phyloP scores from a whole-genome alignment of 495 filamentous ascomycete genomes.

The Pyronema domesticum region DNA sequence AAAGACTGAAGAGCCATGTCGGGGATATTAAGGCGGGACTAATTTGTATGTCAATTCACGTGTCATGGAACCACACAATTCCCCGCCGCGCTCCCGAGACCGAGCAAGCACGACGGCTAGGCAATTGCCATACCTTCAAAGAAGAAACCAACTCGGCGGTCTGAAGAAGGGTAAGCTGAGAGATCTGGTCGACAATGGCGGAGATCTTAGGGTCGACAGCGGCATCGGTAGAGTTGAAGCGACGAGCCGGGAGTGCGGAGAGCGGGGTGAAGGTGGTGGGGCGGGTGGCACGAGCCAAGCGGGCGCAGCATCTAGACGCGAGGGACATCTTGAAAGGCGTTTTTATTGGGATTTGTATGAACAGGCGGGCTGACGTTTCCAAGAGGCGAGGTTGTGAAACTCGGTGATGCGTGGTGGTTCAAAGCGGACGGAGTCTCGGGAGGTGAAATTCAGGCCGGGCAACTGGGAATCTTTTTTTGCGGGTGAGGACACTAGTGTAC shows the following conservation, averaged over 20 bases:
- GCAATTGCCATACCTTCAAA: conserved; percentile 52
- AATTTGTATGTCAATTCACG: neutral
- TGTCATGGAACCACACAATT: neutral
- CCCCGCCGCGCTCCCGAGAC: neutral
- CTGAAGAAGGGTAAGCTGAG: conserved; percentile 90
- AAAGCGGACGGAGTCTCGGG: no score
- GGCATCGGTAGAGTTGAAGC: conserved; percentile 59
- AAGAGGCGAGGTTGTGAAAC: no score
- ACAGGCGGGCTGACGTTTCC: neutral
- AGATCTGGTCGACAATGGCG: conserved; percentile 92
- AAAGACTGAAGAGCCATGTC: conserved; percentile 87
- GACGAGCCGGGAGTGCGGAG: conserved; percentile 22
- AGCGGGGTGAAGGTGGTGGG: conserved; percentile 27
- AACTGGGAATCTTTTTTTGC: no score
- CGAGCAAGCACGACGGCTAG: neutral
- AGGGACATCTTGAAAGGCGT: conserved; percentile 16
- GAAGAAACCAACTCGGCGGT: conserved; percentile 85
- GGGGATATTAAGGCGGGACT: conserved; percentile 94
- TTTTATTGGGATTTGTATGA: neutral
- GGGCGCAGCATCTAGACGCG: conserved; percentile 19
- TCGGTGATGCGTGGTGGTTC: no score
- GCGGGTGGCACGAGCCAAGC: conserved; percentile 6
- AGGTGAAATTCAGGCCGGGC: no score
- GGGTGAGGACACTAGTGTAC: no score
- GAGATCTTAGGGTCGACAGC: conserved; percentile 68